Conservation (phyloP, 2,329 filamentous ascomycete species). For the Cadophora sp. region DNA sequence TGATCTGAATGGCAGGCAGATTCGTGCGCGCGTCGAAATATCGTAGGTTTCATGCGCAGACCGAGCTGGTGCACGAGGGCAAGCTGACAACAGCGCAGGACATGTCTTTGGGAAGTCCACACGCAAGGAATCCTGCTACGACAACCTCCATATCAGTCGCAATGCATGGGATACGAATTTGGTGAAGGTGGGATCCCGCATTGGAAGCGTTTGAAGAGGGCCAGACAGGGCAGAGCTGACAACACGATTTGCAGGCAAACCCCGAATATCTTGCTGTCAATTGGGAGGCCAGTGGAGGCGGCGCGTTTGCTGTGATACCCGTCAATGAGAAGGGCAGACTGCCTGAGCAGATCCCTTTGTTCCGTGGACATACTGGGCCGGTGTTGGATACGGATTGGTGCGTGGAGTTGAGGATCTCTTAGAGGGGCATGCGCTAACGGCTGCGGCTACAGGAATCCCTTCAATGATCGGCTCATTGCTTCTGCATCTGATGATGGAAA, state of each 20-base stretch:
- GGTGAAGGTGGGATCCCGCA: conserved; percentile 73
- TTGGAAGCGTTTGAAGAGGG: neutral
- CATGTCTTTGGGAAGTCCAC: conserved; percentile 98
- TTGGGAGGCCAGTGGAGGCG: conserved; percentile 96
- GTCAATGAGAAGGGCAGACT: conserved; percentile 87
- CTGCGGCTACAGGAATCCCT: conserved; percentile 74
- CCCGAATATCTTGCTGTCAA: conserved; percentile 96
- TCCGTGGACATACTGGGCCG: conserved; percentile 92
- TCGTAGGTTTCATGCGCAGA: conserved; percentile 54
- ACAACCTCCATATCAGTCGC: conserved; percentile 94
- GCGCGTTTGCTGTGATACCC: conserved; percentile 95
- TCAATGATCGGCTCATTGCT: conserved; percentile 91
- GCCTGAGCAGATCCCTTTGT: conserved; percentile 91
- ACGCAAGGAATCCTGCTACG: conserved; percentile 97
- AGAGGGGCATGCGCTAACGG: conserved; percentile 34
- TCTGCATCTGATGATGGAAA: conserved; percentile 97
- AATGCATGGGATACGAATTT: conserved; percentile 99
- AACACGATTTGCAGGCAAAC: conserved; percentile 70
- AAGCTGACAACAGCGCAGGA: conserved; percentile 60
- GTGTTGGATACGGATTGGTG: conserved; percentile 98
- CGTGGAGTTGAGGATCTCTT: conserved; percentile 44
- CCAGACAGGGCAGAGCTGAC: conserved; percentile 33
- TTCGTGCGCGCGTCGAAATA: conserved; percentile 79
- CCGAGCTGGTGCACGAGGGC: conserved; percentile 35
- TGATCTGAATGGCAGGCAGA: conserved; percentile 66